phyloP scores from a whole-genome alignment of 139 green algal genomes.

The Yamagishiella unicocca region DNA sequence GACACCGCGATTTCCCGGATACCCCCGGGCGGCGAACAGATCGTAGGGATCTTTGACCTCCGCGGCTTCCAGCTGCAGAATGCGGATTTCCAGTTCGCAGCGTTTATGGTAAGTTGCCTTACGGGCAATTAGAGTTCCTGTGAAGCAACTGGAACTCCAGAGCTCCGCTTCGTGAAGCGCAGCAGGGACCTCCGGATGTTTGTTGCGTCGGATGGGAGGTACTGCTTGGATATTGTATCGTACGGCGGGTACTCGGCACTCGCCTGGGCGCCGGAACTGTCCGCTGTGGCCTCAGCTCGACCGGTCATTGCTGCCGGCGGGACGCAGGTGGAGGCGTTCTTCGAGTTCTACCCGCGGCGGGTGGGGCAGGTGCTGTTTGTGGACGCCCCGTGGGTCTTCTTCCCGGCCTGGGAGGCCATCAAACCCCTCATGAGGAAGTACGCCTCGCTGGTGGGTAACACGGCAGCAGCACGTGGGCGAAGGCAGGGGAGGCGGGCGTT shows the following conservation, averaged over 20 bases:
- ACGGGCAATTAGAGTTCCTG: too few relatives aligned
- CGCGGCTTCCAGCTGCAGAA: constrained; percentile 86
- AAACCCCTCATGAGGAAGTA: constrained; percentile 92
- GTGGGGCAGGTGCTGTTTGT: constrained; percentile 94
- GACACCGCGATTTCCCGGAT: constrained; percentile 77
- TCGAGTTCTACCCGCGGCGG: constrained; percentile 93
- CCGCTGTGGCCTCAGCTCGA: background rate
- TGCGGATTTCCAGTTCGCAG: constrained; percentile 88
- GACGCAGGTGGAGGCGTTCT: constrained; percentile 93
- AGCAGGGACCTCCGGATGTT: too few relatives aligned
- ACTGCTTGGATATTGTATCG: too few relatives aligned
- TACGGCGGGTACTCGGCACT: background rate
- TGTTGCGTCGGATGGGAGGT: too few relatives aligned
- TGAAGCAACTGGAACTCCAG: too few relatives aligned
- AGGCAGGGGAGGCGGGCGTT: too few relatives aligned
- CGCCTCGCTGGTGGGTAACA: constrained; percentile 60
- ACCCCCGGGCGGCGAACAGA: constrained; percentile 72
- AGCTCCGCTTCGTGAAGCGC: too few relatives aligned
- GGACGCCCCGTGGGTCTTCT: constrained; percentile 95
- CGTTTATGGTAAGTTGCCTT: constrained; percentile 90
- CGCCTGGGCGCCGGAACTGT: background rate
- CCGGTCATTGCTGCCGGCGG: too few relatives aligned
- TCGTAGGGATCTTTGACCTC: constrained; percentile 96
- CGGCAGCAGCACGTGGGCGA: too few relatives aligned
- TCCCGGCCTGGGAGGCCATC: constrained; percentile 88